A percentile compares a stretch with the other conserved stretches of the same genome.
Conservation (phyloP, 2,329 filamentous ascomycete species). For the Hypoxylon sp. region DNA sequence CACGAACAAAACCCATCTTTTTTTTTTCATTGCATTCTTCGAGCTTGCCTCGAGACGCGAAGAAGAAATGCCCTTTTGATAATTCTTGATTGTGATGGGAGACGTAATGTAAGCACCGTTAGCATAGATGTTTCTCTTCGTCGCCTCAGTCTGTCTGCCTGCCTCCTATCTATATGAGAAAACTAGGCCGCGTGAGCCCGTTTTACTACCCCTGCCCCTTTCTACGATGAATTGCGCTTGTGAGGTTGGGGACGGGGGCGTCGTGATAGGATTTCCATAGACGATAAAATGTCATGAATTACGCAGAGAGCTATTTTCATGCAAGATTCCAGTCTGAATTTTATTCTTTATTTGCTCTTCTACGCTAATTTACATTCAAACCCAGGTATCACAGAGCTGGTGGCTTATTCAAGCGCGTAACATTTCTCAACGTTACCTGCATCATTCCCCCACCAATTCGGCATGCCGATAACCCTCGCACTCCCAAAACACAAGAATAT, state of each 20-base stretch:
- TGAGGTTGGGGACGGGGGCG: not conserved
- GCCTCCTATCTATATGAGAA: too few species aligned
- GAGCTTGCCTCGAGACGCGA: constrained; percentile 21
- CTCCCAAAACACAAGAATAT: constrained; percentile 73
- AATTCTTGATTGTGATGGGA: not conserved
- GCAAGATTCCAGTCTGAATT: not conserved
- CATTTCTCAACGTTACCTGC: constrained; percentile 69
- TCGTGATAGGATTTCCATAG: not conserved
- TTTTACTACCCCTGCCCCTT: too few species aligned
- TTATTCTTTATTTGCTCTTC: not conserved
- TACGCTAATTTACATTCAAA: not conserved
- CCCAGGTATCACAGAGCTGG: not conserved
- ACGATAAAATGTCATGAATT: too few species aligned
- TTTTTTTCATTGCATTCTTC: constrained; percentile 32
- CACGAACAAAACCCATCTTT: not conserved
- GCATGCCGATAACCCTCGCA: constrained; percentile 70
- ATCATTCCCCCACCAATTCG: constrained; percentile 76
- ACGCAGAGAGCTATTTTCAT: not conserved
- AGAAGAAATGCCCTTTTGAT: constrained; percentile 12
- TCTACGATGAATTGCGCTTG: too few species aligned
- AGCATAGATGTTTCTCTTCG: too few species aligned
- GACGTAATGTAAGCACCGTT: not conserved
- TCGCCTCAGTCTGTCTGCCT: too few species aligned
- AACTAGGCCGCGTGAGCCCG: too few species aligned
- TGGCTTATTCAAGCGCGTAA: constrained; percentile 63